phyloP scores from a whole-genome alignment of 179 eudicot genomes.

The Beta lomatogona region DNA sequence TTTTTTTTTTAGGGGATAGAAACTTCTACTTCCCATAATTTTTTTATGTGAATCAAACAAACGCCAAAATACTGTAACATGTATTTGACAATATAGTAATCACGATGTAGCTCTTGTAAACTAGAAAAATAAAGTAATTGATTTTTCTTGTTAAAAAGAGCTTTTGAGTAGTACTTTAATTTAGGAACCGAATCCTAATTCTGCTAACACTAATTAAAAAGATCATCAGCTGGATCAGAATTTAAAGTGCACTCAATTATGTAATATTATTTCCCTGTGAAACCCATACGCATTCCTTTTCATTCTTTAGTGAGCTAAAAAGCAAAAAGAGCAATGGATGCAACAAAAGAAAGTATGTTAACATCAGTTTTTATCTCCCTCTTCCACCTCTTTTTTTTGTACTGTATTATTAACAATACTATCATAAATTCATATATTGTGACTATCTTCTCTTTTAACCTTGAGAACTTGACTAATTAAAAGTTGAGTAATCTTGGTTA shows the following conservation, averaged over 20 bases:
- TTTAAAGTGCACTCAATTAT: neutral
- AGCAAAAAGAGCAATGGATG: slow-evolving; percentile 15
- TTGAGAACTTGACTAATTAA: neutral
- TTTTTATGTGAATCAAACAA: too few relatives aligned
- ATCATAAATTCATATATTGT: neutral
- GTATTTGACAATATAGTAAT: too few relatives aligned
- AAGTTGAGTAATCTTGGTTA: slow-evolving; percentile 6
- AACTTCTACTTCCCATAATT: too few relatives aligned
- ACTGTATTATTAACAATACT: neutral
- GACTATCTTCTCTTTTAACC: neutral
- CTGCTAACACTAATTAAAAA: neutral
- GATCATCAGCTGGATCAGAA: neutral
- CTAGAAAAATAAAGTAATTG: too few relatives aligned
- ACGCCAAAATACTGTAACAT: too few relatives aligned
- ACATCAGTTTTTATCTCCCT: neutral
- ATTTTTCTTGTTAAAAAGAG: too few relatives aligned
- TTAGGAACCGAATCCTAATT: neutral
- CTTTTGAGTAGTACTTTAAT: neutral
- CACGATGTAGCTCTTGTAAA: too few relatives aligned
- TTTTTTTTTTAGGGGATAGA: too few relatives aligned
- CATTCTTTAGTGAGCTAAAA: neutral
- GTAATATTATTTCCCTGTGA: neutral
- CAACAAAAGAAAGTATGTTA: slow-evolving; percentile 7
- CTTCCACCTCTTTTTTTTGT: neutral
- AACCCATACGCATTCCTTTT: neutral